Evolutionary conservation across 345 rosid species (phyloP).

Genomic region (Nephelium lappaceum): DNA sequence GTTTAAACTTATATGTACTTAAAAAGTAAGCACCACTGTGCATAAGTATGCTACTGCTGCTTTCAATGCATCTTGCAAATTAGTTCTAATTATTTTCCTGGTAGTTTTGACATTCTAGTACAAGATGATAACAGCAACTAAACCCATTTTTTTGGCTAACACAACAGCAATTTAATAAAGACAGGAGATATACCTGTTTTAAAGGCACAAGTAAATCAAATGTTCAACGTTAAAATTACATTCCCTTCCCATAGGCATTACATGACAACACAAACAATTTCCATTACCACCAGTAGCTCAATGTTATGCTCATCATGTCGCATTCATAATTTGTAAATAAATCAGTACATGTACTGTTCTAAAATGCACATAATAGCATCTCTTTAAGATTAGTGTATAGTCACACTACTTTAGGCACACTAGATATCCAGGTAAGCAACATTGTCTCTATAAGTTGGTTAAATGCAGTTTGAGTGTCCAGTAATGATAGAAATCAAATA

Average conservation of each 20-base stretch:
- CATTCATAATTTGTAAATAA: background rate
- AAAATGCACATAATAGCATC: background rate
- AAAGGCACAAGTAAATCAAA: background rate
- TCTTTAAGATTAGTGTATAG: background rate
- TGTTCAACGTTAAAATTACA: background rate
- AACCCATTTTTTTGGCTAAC: background rate
- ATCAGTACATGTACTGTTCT: background rate
- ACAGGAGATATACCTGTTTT: background rate
- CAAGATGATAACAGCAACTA: background rate
- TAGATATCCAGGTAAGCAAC: background rate
- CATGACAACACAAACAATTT: background rate
- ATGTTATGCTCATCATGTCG: background rate
- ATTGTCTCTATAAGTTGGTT: background rate
- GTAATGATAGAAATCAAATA: background rate
- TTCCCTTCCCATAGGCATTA: background rate
- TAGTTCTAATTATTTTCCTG: background rate
- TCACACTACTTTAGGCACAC: background rate
- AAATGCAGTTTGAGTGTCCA: background rate
- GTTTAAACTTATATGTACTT: background rate
- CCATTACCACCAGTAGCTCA: background rate
- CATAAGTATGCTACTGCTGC: background rate
- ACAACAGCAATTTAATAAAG: background rate
- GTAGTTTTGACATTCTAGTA: background rate
- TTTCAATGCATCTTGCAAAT: background rate
- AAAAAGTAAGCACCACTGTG: background rate